Evolutionary conservation across 2,329 filamentous ascomycete genomes (phyloP), one percentile per base, ranked within the genome.

Genomic region (Aspergillus fumigatiaffinis): DNA sequence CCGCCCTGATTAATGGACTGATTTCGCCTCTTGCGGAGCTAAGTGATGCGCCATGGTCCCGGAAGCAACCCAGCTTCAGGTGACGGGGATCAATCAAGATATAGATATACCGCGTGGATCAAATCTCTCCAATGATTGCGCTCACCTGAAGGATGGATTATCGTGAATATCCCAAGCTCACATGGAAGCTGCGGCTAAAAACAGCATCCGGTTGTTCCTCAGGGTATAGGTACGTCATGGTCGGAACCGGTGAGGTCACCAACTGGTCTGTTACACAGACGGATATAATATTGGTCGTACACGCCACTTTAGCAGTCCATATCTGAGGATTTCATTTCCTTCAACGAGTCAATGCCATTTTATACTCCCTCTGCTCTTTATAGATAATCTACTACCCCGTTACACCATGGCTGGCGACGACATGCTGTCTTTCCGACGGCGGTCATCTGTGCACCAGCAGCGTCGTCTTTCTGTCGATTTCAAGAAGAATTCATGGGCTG

Each of bases 401-500:
- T 23, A 44, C 50, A 60, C 14, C n/a, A 60, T 60, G 54, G 28
- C 26, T 4, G 41, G 53, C 10, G 53, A 47, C 17, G 53, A 44
- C 28, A 28, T 48, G 3, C 32, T 32, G 21, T 44, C 42, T 23
- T 68, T 72, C 44, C 53, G 63, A 46, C 71, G 71, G 41, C 72
- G 68, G 20, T 58, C 67, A 1, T 76, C 74, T 5, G 35, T 71
- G 26, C 65, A 70, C 46, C 68, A 71, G 61, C 68, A 72, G 50
- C 71, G 70, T 35, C 67, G 71, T 55, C 62, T 73, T n/a, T 64
- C 68, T 1, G 52, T 67, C 9, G 63, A 71, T 51, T 68, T 69
- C 44, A 60, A 63, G 50, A 69, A 64, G 38, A 68, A 72, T 55
- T 67, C 68, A 32, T 77, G 75, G 75, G 58, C 63, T 26, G 73